Evolutionary conservation across 164 flowering plant genomes (phyloP), one percentile per base, ranked within the genome.

Genomic region (Tinospora cordifolia): DNA sequence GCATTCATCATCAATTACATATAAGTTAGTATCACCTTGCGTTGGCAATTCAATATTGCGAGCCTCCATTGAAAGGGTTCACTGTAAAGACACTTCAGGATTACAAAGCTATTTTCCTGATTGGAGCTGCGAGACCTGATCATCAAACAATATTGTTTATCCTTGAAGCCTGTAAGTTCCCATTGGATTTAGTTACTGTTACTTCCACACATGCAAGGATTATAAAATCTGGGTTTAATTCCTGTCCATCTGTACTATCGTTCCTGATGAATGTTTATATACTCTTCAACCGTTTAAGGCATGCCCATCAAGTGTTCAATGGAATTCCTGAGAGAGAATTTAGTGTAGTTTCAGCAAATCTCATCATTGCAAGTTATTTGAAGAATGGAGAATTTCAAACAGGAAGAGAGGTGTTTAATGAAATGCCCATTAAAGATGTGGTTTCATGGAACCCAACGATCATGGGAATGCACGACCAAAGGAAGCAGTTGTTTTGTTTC

Each of bases 381-480:
- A 85, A 72, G 74, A n/a, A 15, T 15, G 89, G 93, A n/a, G 82
- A 85, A 21, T 69, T 71, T 67, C 82, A 70, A 65, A 21, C 79
- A 62, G 93, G 90, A 21, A 79, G 72, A 44, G 77, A 74, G 75
- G 72, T 92, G 4, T 89, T 89, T 62, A 27, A 24, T 9, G 67
- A 73, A 76, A 80, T 84, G 84, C 76, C 77, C 9, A 3, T 26
- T 1, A 76, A 76, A 57, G 87, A 86, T 78, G 72, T 81, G 25
- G 82, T 83, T 11, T 74, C 89, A 7, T 92, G 96, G 96, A 92
- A 68, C 25, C 9, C 71, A 5, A 54, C 79, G 64, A 86, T 84
- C 24, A 74, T 73, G 21, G 93, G 93, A 83, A 81, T 69, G 76
- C 67, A 0, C 83, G 83, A 0, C 81, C 73, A 49, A 63, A 72